Conservation (phyloP, 345 rosid genomes). For the Mercurialis annua region DNA sequence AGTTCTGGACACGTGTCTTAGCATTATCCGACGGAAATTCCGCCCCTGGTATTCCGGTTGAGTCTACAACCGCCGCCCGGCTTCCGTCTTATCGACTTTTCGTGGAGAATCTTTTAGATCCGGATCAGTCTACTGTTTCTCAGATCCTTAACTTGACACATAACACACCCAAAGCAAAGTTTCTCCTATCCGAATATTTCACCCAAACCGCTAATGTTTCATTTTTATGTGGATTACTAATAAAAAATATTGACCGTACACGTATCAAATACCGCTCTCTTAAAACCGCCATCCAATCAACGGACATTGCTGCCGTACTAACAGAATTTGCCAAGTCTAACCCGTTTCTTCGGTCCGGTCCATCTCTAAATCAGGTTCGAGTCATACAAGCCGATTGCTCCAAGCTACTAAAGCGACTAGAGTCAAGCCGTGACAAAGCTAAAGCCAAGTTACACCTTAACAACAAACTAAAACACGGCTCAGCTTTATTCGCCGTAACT, state of each 20-base stretch:
- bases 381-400: constrained; percentile 38
- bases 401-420: constrained; percentile 47
- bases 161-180: constrained; percentile 22
- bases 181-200: constrained; percentile 51
- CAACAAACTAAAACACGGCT: constrained; percentile 41
- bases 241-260: constrained; percentile 45
- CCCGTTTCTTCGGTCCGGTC: constrained; percentile 32
- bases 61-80: constrained; percentile 58
- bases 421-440: constrained; percentile 47
- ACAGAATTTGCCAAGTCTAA: constrained; percentile 28
- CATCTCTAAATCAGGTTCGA: constrained; percentile 31
- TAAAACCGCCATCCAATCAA: not conserved
- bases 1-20: constrained; percentile 65
- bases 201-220: constrained; percentile 59
- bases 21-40: constrained; percentile 22
- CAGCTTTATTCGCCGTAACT: constrained; percentile 56
- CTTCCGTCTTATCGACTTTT: constrained; percentile 76
- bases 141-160: constrained; percentile 35
- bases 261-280: constrained; percentile 32
- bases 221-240: constrained; percentile 44
- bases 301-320: constrained; percentile 15
- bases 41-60: constrained; percentile 23
- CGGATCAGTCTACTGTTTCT: constrained; percentile 42
- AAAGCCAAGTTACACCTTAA: constrained; percentile 40
- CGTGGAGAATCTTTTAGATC: constrained; percentile 66